Percentiles rank a stretch among this genome's conserved stretches.
phyloP scores from a whole-genome alignment of 108 stramenopile genomes.

The Mediolabrus comicus region DNA sequence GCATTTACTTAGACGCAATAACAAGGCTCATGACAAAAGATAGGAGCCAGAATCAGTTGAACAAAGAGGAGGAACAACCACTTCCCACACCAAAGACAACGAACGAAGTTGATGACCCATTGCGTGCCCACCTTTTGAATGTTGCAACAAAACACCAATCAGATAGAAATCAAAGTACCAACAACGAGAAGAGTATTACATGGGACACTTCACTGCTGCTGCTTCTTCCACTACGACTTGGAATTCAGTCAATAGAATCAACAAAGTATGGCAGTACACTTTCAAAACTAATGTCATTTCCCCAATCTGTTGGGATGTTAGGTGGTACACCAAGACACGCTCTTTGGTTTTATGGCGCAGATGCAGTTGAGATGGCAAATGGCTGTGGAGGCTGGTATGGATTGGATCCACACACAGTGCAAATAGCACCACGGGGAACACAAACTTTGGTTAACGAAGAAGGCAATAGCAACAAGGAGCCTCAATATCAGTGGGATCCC shows the following conservation, averaged over 20 bases:
- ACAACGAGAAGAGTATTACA: slow-evolving; percentile 7
- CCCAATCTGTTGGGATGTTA: slow-evolving; percentile 85
- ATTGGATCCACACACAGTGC: slow-evolving; percentile 88
- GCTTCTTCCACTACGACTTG: slow-evolving; percentile 77
- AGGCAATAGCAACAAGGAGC: not conserved
- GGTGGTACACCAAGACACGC: slow-evolving; percentile 88
- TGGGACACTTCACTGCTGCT: slow-evolving; percentile 78
- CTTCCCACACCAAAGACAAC: not conserved
- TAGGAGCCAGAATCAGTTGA: slow-evolving; percentile 6
- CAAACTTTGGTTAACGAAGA: not conserved
- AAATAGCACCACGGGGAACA: slow-evolving; percentile 63
- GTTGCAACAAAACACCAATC: slow-evolving; percentile 13
- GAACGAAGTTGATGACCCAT: slow-evolving; percentile 1
- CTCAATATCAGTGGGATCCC: slow-evolving; percentile 22
- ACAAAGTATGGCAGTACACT: slow-evolving; percentile 50
- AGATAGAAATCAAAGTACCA: not conserved
- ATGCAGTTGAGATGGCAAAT: slow-evolving; percentile 25
- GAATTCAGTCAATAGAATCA: slow-evolving; percentile 63
- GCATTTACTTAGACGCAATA: slow-evolving; percentile 77
- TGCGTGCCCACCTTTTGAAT: not conserved
- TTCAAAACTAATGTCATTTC: slow-evolving; percentile 61
- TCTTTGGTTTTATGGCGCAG: slow-evolving; percentile 87
- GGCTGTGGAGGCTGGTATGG: slow-evolving; percentile 58
- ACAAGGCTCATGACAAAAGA: slow-evolving; percentile 66
- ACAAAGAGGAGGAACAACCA: not conserved